Evolutionary conservation across 2,329 filamentous ascomycete species (phyloP).

Genomic region (Fulvia fulva): DNA sequence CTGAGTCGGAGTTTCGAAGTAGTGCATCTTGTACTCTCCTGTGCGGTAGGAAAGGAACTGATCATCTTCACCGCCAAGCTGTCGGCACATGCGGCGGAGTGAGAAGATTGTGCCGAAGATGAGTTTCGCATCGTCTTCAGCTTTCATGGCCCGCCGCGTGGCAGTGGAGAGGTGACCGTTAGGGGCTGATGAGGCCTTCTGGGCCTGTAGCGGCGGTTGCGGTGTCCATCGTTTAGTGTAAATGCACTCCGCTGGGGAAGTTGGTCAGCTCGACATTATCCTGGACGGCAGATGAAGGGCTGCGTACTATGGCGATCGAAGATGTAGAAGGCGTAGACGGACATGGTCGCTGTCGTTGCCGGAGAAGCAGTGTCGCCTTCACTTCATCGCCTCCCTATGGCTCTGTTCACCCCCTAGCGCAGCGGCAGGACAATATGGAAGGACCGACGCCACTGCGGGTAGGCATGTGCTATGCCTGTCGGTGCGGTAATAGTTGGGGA

Average conservation of each 20-base stretch:
- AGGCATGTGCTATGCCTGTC: neutral
- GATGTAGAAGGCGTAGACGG: constrained; percentile 96
- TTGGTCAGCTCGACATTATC: neutral
- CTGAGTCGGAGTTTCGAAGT: constrained; percentile 95
- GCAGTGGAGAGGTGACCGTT: constrained; percentile 11
- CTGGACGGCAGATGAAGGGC: neutral
- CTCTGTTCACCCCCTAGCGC: neutral
- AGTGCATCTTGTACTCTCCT: constrained; percentile 94
- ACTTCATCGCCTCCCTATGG: neutral
- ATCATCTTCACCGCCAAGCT: constrained; percentile 89
- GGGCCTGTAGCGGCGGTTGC: constrained; percentile 31
- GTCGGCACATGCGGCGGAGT: constrained; percentile 91
- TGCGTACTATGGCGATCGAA: constrained; percentile 92
- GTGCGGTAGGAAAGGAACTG: constrained; percentile 90
- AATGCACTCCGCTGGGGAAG: constrained; percentile 79
- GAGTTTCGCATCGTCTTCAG: constrained; percentile 84
- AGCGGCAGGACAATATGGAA: neutral
- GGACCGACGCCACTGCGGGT: neutral
- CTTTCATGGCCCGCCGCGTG: constrained; percentile 19
- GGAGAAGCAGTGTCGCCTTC: neutral
- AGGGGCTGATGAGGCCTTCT: constrained; percentile 1
- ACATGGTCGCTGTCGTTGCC: constrained; percentile 54
- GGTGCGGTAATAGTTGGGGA: neutral
- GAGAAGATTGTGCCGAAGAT: constrained; percentile 97
- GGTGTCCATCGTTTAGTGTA: constrained; percentile 79